Evolutionary conservation across 2,329 filamentous ascomycete species (phyloP).

Genomic region (Fusarium longipes): DNA sequence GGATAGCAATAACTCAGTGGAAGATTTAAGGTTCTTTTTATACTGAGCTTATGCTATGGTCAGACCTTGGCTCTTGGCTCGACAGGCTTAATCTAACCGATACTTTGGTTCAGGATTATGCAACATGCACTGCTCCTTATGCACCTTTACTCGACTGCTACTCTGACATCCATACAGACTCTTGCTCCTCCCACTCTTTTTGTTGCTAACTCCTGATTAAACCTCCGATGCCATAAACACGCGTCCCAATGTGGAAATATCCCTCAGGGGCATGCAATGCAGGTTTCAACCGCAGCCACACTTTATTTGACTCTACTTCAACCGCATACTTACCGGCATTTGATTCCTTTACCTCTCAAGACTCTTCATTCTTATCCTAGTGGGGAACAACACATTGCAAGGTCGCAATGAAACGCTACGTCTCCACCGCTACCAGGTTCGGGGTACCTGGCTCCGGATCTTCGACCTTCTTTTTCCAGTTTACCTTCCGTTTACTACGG

Average conservation of each 20-base stretch:
- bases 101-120: neutral
- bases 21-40: conserved; percentile 3
- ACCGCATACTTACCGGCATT: neutral
- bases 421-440: conserved; percentile 14
- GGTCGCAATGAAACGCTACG: neutral
- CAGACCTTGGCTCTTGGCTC: neutral
- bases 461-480: conserved; percentile 14
- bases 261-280: neutral
- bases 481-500: conserved; percentile 9
- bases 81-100: conserved; percentile 1
- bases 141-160: neutral
- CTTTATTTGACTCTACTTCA: conserved; percentile 1
- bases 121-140: neutral
- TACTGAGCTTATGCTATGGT: neutral
- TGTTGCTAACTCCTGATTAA: neutral
- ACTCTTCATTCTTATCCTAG: neutral
- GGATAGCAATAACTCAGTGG: too few species aligned
- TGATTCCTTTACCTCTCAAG: neutral
- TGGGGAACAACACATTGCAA: neutral
- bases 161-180: neutral
- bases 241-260: neutral
- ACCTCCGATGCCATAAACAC: neutral
- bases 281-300: conserved; percentile 5
- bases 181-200: neutral
- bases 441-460: conserved; percentile 11